Evolutionary conservation across 371 early-diverging fungal genomes (phyloP), one percentile per base, ranked within the genome.

Genomic region (Mucor lusitanicus): DNA sequence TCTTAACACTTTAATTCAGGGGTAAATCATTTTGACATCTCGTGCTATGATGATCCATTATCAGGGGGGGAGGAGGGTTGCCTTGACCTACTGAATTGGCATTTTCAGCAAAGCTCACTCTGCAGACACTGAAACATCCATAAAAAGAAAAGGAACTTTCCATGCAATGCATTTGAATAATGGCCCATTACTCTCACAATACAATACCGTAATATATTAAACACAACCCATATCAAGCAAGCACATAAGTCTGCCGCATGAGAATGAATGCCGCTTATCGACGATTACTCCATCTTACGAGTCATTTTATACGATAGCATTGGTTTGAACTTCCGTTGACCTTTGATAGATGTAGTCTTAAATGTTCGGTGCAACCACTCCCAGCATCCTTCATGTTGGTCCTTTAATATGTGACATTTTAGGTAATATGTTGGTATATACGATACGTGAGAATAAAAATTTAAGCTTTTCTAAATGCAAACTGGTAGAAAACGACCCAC

Each of bases 361-460:
- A 57, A 57, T 57, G 57, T 57, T 57, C 57, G 57, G 57, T 57
- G 21, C 19, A 35, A 57, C 57, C 30, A 28, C 57, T 33, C 19
- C 19, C 28, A n/a, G n/a, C n/a, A 32, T 32, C n/a, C 17, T 57
- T 35, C 35, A 32, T 19, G 17, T 57, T 57, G 15, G 28, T 28
- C 57, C 28, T n/a, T 57, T 57, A 57, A 57, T 57, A 57, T 57
- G 33, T 57, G 57, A 57, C 57, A 57, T 57, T 57, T 57, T 57
- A 19, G 57, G 57, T 30, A 57, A 57, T 32, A 57, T 57, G 57
- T 57, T 25, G n/a, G 57, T 46, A 46, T 57, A 19, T 30, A 32
- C 9, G 8, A 9, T 57, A 57, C 57, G 57, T 57, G 57, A 57
- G 57, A 57, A 57, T 9, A n/a, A 55, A 55, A 57, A 32, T 57